phyloP scores from a whole-genome alignment of 2,329 filamentous ascomycete genomes.

The Aureobasidium sp. region DNA sequence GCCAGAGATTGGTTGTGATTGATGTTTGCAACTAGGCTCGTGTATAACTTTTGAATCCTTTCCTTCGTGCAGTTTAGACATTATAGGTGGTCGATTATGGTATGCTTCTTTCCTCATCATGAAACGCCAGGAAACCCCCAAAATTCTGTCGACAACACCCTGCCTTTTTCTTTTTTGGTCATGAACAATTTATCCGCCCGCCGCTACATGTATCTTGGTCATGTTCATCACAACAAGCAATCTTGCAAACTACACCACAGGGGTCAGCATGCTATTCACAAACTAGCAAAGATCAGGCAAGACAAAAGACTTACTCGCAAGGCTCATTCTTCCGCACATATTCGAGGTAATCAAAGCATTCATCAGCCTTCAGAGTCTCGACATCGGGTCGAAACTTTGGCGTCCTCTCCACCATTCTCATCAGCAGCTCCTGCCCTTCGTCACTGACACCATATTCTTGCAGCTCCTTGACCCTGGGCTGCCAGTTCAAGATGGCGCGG shows the following conservation, averaged over 20 bases:
- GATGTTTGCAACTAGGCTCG: background rate
- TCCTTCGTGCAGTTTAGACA: background rate
- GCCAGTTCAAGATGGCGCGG: conserved; percentile 9
- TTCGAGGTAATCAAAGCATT: conserved; percentile 13
- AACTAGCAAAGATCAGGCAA: background rate
- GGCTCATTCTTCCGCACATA: conserved; percentile 10
- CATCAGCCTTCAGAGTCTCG: background rate
- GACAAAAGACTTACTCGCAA: conserved; percentile 8
- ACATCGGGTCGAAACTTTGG: conserved; percentile 9
- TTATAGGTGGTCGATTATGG: background rate
- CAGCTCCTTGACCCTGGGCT: background rate
- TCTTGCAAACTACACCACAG: background rate
- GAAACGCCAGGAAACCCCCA: background rate
- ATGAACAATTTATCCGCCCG: background rate
- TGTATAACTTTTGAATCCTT: background rate
- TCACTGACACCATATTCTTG: background rate
- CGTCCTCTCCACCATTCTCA: conserved; percentile 2
- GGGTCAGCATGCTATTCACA: background rate
- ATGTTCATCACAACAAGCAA: background rate
- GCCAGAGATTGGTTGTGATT: background rate
- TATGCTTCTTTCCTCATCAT: background rate
- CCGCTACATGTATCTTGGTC: background rate
- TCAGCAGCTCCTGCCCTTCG: background rate
- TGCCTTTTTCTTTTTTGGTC: background rate
- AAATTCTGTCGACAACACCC: background rate